A percentile compares a stretch with the other conserved stretches of the same genome.
Conservation (phyloP, 2,329 filamentous ascomycete genomes). For the Pyrenophora seminiperda region DNA sequence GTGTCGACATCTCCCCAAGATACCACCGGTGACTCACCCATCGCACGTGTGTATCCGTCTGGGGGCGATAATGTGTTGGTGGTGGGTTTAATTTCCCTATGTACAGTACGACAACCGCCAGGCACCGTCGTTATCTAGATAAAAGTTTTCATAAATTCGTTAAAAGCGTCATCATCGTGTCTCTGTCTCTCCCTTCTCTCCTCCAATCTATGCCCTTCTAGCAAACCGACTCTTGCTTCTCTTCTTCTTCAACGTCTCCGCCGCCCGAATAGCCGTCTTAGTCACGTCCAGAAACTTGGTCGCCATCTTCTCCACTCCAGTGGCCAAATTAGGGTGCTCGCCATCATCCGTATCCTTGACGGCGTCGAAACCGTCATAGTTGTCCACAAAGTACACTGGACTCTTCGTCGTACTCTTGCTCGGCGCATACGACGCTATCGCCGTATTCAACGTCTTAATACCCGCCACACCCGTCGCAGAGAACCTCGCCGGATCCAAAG, state of each 20-base stretch:
- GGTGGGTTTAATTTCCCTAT: too few relatives aligned
- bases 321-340: constrained; percentile 39
- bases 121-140: too few relatives aligned
- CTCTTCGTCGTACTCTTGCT: constrained; percentile 26
- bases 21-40: background rate
- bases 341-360: constrained; percentile 42
- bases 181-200: too few relatives aligned
- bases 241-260: constrained; percentile 13
- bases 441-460: constrained; percentile 28
- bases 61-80: too few relatives aligned
- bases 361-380: constrained; percentile 35
- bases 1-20: background rate
- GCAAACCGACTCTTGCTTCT: background rate
- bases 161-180: background rate
- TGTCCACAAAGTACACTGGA: constrained; percentile 39
- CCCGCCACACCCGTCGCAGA: constrained; percentile 17
- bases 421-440: constrained; percentile 26
- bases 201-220: too few relatives aligned
- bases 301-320: constrained; percentile 40
- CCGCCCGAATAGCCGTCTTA: constrained; percentile 24
- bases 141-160: constrained; percentile 11
- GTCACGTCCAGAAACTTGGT: constrained; percentile 32
- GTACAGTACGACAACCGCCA: too few relatives aligned
- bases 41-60: background rate
- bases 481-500: constrained; percentile 35